These are phyloP conservation scores for Ambrosiella cleistominuta DNA, from an alignment of 2,329 filamentous ascomycete species.

Conservation along the genomic window DNA sequence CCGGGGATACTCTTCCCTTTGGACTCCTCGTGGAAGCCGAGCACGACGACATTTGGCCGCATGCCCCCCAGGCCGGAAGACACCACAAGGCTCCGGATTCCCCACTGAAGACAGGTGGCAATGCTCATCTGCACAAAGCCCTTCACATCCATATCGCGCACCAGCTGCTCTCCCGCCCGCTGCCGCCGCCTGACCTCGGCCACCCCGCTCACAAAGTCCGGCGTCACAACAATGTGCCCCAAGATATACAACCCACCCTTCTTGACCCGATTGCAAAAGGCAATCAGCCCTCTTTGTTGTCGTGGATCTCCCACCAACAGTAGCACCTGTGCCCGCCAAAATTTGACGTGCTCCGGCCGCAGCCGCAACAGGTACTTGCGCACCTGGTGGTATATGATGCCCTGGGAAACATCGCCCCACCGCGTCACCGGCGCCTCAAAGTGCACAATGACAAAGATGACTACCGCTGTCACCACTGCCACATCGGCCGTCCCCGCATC, in stretches of 20 bases:
- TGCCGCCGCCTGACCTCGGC: constrained; percentile 63
- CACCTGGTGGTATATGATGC: constrained; percentile 71
- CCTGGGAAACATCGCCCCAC: constrained; percentile 83
- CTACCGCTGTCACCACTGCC: constrained; percentile 53
- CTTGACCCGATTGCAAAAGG: constrained; percentile 82
- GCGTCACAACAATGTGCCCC: constrained; percentile 72
- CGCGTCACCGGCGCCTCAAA: constrained; percentile 71
- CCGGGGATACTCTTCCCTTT: constrained; percentile 31
- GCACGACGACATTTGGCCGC: constrained; percentile 71
- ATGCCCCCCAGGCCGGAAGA: constrained; percentile 72
- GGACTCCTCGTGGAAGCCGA: constrained; percentile 55
- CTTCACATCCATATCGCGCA: constrained; percentile 65
- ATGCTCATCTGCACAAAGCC: constrained; percentile 78
- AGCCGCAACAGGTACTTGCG: constrained; percentile 74
- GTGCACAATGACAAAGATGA: constrained; percentile 72
- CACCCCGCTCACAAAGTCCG: constrained; percentile 54
- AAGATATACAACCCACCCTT: constrained; percentile 74
- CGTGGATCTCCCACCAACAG: constrained; percentile 69
- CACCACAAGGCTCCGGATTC: constrained; percentile 63
- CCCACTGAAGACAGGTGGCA: constrained; percentile 70
- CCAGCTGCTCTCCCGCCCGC: constrained; percentile 74
- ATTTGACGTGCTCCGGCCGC: constrained; percentile 78
- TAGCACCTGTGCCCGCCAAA: constrained; percentile 79
- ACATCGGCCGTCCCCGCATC: constrained; percentile 63
- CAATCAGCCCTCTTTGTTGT: constrained; percentile 66